phyloP scores from a whole-genome alignment of 164 flowering plant species.

The Litsea cubeba region DNA sequence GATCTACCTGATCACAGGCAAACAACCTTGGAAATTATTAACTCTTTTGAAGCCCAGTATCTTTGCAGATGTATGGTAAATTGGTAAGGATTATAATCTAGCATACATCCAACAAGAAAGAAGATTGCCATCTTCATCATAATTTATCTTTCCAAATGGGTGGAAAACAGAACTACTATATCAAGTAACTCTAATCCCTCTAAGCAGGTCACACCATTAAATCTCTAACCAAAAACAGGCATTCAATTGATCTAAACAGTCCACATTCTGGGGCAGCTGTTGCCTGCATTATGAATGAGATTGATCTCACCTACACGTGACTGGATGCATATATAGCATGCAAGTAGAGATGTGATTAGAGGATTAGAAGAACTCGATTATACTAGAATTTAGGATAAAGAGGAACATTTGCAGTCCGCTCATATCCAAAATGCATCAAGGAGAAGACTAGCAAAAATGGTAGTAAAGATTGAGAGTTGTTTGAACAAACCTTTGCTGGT shows the following conservation, averaged over 20 bases:
- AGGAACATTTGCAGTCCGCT: background rate
- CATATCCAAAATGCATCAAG: background rate
- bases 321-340: no score
- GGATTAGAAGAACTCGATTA: no score
- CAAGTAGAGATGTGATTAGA: no score
- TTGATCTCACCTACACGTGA: no score
- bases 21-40: conserved; percentile 1
- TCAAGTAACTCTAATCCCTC: background rate
- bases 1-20: conserved; percentile 67
- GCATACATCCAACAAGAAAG: background rate
- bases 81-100: background rate
- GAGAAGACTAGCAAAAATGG: background rate
- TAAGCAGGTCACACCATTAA: no score
- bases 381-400: no score
- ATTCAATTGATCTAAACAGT: no score
- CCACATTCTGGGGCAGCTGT: no score
- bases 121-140: background rate
- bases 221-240: no score
- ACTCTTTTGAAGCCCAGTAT: background rate
- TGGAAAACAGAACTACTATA: background rate
- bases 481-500: conserved; percentile 75
- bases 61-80: no score
- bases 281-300: no score
- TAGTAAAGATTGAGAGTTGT: background rate
- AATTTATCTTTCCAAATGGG: background rate